Percentiles rank a stretch among this genome's conserved stretches.
Conservation (phyloP, 371 early-diverging fungal species). For the Mucor lusitanicus region DNA sequence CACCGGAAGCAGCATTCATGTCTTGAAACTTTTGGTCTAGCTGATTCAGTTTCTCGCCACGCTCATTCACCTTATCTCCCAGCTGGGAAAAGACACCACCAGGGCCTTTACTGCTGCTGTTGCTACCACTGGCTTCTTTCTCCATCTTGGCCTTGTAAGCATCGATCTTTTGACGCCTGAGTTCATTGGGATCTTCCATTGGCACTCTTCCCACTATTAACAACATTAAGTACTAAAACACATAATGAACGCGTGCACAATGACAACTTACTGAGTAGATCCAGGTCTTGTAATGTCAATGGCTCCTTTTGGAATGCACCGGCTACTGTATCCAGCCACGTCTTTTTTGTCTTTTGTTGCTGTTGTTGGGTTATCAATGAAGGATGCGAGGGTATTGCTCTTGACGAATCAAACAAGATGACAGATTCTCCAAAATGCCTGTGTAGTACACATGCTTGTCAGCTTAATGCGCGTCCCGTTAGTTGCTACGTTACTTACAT, state of each 20-base stretch:
- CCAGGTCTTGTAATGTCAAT: conserved; percentile 46
- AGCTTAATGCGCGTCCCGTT: neutral
- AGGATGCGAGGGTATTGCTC: conserved; percentile 47
- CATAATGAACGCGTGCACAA: too few species aligned
- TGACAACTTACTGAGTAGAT: conserved; percentile 48
- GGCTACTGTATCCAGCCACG: conserved; percentile 53
- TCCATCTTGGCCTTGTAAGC: conserved; percentile 19
- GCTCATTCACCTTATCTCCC: conserved; percentile 53
- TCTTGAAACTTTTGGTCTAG: conserved; percentile 56
- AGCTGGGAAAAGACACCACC: conserved; percentile 51
- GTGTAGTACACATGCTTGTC: conserved; percentile 3
- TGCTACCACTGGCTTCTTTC: neutral
- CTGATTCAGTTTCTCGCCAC: conserved; percentile 53
- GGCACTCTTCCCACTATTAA: conserved; percentile 22
- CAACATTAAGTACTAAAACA: too few species aligned
- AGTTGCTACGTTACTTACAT: conserved; percentile 14
- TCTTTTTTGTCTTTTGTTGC: conserved; percentile 31
- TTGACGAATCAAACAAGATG: conserved; percentile 42
- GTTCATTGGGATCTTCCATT: conserved; percentile 16
- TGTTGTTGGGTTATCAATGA: conserved; percentile 14
- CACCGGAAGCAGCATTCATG: conserved; percentile 52
- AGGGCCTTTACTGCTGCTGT: conserved; percentile 1
- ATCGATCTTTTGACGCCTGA: conserved; percentile 17
- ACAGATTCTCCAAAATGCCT: conserved; percentile 37
- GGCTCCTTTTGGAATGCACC: conserved; percentile 47